phyloP scores from a whole-genome alignment of 2,329 filamentous ascomycete species.

The Dothistroma septosporum region DNA sequence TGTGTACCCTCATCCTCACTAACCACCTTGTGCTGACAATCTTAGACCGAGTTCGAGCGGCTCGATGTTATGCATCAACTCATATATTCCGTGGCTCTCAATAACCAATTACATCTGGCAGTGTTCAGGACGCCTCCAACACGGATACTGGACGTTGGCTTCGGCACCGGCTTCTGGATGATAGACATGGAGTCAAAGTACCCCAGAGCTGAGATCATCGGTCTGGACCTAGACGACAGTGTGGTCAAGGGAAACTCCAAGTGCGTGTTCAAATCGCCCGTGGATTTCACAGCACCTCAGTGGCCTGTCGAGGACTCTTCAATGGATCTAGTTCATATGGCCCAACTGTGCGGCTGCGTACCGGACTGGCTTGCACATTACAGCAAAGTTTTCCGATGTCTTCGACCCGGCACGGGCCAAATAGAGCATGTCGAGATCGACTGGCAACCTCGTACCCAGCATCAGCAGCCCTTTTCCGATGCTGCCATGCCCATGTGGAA shows the following conservation, averaged over 20 bases:
- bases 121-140: constrained; percentile 39
- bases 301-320: constrained; percentile 66
- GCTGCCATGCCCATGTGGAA: constrained; percentile 54
- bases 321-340: constrained; percentile 80
- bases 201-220: constrained; percentile 24
- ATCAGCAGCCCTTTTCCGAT: constrained; percentile 50
- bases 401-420: constrained; percentile 69
- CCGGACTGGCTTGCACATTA: constrained; percentile 73
- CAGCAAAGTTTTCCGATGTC: constrained; percentile 58
- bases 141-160: constrained; percentile 65
- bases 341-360: constrained; percentile 74
- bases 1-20: constrained; percentile 4
- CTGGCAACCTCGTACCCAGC: constrained; percentile 65
- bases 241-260: constrained; percentile 9
- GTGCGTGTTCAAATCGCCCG: constrained; percentile 21
- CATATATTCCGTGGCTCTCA: constrained; percentile 37
- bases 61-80: constrained; percentile 25
- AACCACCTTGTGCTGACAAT: constrained; percentile 5
- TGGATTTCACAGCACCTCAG: constrained; percentile 74
- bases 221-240: constrained; percentile 26
- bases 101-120: constrained; percentile 26
- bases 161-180: constrained; percentile 87
- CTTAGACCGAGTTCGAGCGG: constrained; percentile 20
- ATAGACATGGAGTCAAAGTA: constrained; percentile 74
- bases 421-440: constrained; percentile 91